phyloP scores from a whole-genome alignment of 768 basidiomycete genomes.

The Rubroboletus satanas region DNA sequence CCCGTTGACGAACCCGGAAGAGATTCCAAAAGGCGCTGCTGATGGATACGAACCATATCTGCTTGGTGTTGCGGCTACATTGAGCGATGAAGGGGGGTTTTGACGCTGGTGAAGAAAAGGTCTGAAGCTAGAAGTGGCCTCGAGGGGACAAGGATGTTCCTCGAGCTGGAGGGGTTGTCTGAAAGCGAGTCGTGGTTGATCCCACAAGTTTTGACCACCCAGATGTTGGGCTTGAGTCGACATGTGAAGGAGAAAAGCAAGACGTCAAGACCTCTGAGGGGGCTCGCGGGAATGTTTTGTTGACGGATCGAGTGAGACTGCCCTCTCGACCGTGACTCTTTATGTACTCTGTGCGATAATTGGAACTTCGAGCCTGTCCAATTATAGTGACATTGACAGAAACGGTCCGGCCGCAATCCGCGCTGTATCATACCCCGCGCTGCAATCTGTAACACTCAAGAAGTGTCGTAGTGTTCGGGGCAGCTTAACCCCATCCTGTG shows the following conservation, averaged over 20 bases:
- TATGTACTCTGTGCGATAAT: slow-evolving; percentile 7
- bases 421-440: background rate
- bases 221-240: slow-evolving; percentile 18
- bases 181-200: slow-evolving; percentile 11
- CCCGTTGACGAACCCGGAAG: slow-evolving; percentile 9
- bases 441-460: background rate
- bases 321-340: background rate
- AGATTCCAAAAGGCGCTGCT: slow-evolving; percentile 6
- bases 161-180: slow-evolving; percentile 28
- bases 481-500: no score
- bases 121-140: slow-evolving; percentile 2
- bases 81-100: background rate
- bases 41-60: slow-evolving; percentile 14
- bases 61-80: background rate
- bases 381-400: background rate
- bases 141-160: slow-evolving; percentile 21
- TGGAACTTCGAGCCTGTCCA: background rate
- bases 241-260: slow-evolving; percentile 15
- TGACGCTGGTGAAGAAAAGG: slow-evolving; percentile 13
- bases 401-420: slow-evolving; percentile 14
- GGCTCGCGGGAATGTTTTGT: background rate
- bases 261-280: background rate
- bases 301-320: background rate
- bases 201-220: slow-evolving; percentile 16
- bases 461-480: background rate